Evolutionary conservation across 192 early-diverging fungal species (phyloP), one percentile per base, ranked within the genome.

Genomic region (Phlyctochytrium planicorne): DNA sequence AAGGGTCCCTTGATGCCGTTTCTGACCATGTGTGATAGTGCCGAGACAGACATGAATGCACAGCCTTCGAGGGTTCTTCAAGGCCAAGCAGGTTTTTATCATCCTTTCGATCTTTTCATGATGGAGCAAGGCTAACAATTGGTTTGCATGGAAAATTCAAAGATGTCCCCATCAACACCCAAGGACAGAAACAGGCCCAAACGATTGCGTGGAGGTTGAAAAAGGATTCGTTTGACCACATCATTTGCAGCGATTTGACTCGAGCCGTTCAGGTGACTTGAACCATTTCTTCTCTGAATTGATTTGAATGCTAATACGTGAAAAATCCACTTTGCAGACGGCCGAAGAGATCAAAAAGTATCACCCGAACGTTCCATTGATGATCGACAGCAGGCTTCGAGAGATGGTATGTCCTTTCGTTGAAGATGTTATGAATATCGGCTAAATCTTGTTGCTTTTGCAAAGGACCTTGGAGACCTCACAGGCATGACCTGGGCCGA

Each of bases 231-330:
- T 75, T 82, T 53, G 67, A 80, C 60, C 65, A 73, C 37, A 80
- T 82, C n/a, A 73, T 78, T 50, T 75, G 75, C 50, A 82, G 81
- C 56, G 78, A 82, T 65, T 56, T 82, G 23, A 32, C 62, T 17
- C 32, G 76, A 55, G 69, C 73, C 23, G 66, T 74, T 30, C 75
- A 80, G 74, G 80, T 80, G 69, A 3, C 1, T 59, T 24, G 32
- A 6, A n/a, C 65, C 6, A n/a, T 3, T 63, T n/a, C n/a, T 25
- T n/a, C n/a, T n/a, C n/a, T n/a, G n/a, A n/a, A 29, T 12, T 14
- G 27, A 10, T 63, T 27, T 16, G 20, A 14, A 63, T 59, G n/a
- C n/a, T n/a, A n/a, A 12, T 30, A 20, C 66, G 60, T 6, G 30
- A 20, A 33, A 14, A 24, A 10, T 12, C 25, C 61, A 6, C 34